Evolutionary conservation across 208 protist genomes (phyloP).

Genomic region (Trypanosoma cruzi): DNA sequence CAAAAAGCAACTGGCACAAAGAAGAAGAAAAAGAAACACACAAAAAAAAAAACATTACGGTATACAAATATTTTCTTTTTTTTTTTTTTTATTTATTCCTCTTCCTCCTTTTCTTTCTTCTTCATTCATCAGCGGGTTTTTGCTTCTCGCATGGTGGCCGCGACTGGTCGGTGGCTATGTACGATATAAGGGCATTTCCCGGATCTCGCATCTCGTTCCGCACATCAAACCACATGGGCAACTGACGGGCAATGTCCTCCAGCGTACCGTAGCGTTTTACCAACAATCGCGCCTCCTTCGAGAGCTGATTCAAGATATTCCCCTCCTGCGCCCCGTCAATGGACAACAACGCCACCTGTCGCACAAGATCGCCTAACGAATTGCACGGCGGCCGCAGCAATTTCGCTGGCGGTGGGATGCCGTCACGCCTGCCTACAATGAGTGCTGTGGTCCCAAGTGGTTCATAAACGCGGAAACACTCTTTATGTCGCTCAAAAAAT

Average conservation of each 20-base stretch:
- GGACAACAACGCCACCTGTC: constrained; percentile 68
- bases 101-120: not conserved
- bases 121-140: constrained; percentile 5
- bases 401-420: constrained; percentile 25
- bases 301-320: constrained; percentile 42
- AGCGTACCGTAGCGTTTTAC: constrained; percentile 55
- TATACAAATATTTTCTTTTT: constrained; percentile 12
- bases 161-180: constrained; percentile 48
- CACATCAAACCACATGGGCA: constrained; percentile 87
- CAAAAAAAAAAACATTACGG: constrained; percentile 17
- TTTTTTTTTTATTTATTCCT: not conserved
- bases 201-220: constrained; percentile 40
- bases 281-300: constrained; percentile 43
- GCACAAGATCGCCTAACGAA: constrained; percentile 49
- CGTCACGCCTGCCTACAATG: constrained; percentile 43
- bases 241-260: constrained; percentile 49
- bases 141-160: constrained; percentile 6
- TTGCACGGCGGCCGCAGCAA: constrained; percentile 44
- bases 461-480: constrained; percentile 34
- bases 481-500: constrained; percentile 35
- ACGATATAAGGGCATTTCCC: constrained; percentile 69
- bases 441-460: constrained; percentile 13
- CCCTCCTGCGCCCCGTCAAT: constrained; percentile 46
- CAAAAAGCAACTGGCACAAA: not conserved
- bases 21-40: constrained; percentile 17